phyloP scores from a whole-genome alignment of 345 rosid species.

The Corymbia maculata region DNA sequence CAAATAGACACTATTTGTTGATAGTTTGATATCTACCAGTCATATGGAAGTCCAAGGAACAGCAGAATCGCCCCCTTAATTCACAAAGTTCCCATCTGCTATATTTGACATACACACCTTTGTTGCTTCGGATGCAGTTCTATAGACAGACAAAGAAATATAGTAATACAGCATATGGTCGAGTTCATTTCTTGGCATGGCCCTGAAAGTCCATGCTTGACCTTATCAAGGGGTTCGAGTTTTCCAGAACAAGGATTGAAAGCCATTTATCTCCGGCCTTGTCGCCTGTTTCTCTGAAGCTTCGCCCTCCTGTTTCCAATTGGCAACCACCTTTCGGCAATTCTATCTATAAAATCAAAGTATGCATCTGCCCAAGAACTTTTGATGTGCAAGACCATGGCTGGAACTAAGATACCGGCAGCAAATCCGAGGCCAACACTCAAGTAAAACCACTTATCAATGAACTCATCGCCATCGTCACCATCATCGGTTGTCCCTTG shows the following conservation, averaged over 20 bases:
- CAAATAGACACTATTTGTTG: not conserved
- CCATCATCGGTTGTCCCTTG: not conserved
- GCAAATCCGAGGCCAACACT: constrained; percentile 39
- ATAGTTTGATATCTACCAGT: not conserved
- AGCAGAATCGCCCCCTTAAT: too few relatives aligned
- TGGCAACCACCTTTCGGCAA: not conserved
- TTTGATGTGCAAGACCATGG: not conserved
- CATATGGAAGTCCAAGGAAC: too few relatives aligned
- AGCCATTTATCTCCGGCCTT: not conserved
- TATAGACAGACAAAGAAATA: not conserved
- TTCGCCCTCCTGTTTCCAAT: not conserved
- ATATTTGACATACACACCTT: not conserved
- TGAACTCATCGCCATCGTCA: not conserved
- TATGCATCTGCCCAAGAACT: constrained; percentile 17
- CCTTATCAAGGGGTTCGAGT: not conserved
- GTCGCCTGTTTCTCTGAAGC: not conserved
- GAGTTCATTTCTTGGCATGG: not conserved
- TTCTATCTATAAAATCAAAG: constrained; percentile 14
- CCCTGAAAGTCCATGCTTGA: not conserved
- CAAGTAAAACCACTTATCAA: constrained; percentile 32
- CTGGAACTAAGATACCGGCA: constrained; percentile 21
- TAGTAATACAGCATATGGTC: not conserved
- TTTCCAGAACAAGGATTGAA: not conserved
- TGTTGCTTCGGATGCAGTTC: not conserved
- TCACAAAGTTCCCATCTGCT: too few relatives aligned